Evolutionary conservation across 257 asterid genomes (phyloP).

Genomic region (Linderniella brevidens): DNA sequence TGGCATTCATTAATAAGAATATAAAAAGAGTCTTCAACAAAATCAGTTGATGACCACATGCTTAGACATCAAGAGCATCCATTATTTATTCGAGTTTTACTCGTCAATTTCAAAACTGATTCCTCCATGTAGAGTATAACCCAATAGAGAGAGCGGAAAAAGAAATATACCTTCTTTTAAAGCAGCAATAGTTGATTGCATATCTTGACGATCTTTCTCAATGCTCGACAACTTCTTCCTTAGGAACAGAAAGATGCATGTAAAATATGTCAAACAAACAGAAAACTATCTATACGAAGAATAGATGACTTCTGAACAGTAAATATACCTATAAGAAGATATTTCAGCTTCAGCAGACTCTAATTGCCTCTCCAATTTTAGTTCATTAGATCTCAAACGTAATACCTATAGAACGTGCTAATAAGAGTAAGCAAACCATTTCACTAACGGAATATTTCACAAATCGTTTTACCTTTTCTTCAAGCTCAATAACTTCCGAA

Average conservation of each 20-base stretch:
- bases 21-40: no score
- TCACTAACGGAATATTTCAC: neutral
- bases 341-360: slow-evolving; percentile 59
- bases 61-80: no score
- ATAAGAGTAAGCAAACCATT: neutral
- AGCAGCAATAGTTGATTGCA: slow-evolving; percentile 73
- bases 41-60: no score
- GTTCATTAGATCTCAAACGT: slow-evolving; percentile 90
- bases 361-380: slow-evolving; percentile 75
- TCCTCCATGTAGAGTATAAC: no score
- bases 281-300: slow-evolving; percentile 4
- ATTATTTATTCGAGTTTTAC: no score
- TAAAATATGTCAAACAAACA: neutral
- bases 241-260: slow-evolving; percentile 2
- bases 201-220: slow-evolving; percentile 86
- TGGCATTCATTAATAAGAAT: no score
- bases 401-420: slow-evolving; percentile 37
- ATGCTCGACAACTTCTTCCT: slow-evolving; percentile 76
- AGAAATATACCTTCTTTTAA: slow-evolving; percentile 62
- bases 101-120: no score
- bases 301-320: neutral
- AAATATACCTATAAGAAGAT: slow-evolving; percentile 52
- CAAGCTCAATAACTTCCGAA: slow-evolving; percentile 92
- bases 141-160: no score
- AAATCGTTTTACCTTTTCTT: slow-evolving; percentile 61